Percentiles rank a stretch among this genome's conserved stretches.
Conservation (phyloP, 768 basidiomycete species). For the Auriscalpium microsporum region DNA sequence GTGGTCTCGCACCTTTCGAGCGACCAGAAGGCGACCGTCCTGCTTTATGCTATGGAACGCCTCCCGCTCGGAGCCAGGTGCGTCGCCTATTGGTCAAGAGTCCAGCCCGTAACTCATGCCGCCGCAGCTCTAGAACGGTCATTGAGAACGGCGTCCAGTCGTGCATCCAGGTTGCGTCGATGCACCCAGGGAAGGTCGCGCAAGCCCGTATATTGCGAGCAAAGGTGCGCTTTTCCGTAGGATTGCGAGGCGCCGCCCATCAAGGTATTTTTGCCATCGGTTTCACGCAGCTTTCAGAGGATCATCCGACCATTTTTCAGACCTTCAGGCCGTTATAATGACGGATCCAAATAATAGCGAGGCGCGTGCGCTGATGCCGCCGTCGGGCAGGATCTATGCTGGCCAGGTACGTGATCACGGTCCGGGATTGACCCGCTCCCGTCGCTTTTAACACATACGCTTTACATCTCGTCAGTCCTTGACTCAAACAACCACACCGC, state of each 20-base stretch:
- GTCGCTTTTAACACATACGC: background rate
- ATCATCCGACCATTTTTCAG: conserved; percentile 24
- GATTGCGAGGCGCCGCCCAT: conserved; percentile 52
- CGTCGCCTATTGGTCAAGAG: background rate
- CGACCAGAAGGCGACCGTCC: conserved; percentile 59
- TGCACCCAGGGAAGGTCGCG: conserved; percentile 42
- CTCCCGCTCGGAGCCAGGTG: conserved; percentile 61
- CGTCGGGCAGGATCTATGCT: conserved; percentile 36
- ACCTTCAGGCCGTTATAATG: conserved; percentile 55
- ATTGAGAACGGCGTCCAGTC: conserved; percentile 66
- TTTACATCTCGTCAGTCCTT: conserved; percentile 16
- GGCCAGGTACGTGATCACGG: conserved; percentile 2
- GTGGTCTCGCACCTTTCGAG: conserved; percentile 48
- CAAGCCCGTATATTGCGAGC: conserved; percentile 60
- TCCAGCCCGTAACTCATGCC: background rate
- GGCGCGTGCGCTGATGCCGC: conserved; percentile 50
- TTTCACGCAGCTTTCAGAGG: conserved; percentile 4
- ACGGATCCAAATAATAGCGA: conserved; percentile 63
- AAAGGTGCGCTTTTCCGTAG: conserved; percentile 53
- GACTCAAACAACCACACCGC: conserved; percentile 33
- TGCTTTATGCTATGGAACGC: conserved; percentile 74
- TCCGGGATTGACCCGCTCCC: background rate
- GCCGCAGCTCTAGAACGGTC: conserved; percentile 42
- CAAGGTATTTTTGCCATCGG: conserved; percentile 38
- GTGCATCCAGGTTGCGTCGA: conserved; percentile 24